These are phyloP conservation scores for Botryotinia calthae DNA, from an alignment of 2,329 filamentous ascomycete genomes.

Conservation along the genomic window DNA sequence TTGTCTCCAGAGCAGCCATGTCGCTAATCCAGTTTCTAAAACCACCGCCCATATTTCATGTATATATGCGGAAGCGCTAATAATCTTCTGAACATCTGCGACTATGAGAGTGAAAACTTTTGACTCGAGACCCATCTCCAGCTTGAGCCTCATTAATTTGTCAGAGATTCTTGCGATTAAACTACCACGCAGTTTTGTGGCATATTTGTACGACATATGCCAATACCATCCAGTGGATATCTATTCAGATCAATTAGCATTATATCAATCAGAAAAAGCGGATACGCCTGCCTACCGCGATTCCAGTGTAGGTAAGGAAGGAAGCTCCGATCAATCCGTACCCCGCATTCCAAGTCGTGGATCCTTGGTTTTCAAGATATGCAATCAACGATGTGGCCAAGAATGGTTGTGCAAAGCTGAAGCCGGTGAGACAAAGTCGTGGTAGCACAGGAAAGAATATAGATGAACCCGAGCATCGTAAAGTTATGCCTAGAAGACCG, in stretches of 20 bases:
- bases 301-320: background rate
- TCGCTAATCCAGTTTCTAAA: constrained; percentile 34
- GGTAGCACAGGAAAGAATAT: constrained; percentile 8
- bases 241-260: background rate
- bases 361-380: background rate
- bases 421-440: constrained; percentile 23
- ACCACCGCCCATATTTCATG: constrained; percentile 34
- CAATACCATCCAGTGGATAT: background rate
- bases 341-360: background rate
- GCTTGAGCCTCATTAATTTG: background rate
- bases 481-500: constrained; percentile 16
- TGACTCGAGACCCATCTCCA: constrained; percentile 22
- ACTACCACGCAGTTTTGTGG: background rate
- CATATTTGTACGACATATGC: background rate
- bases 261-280: background rate
- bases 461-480: constrained; percentile 16
- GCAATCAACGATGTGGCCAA: constrained; percentile 5
- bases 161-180: background rate
- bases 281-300: background rate
- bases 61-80: constrained; percentile 33
- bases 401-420: constrained; percentile 26
- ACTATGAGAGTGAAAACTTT: constrained; percentile 37
- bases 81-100: constrained; percentile 30
- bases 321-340: background rate
- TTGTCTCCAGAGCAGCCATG: constrained; percentile 35